Conservation (phyloP, 116 monocot species). For the Papilionanthe hybrid region DNA sequence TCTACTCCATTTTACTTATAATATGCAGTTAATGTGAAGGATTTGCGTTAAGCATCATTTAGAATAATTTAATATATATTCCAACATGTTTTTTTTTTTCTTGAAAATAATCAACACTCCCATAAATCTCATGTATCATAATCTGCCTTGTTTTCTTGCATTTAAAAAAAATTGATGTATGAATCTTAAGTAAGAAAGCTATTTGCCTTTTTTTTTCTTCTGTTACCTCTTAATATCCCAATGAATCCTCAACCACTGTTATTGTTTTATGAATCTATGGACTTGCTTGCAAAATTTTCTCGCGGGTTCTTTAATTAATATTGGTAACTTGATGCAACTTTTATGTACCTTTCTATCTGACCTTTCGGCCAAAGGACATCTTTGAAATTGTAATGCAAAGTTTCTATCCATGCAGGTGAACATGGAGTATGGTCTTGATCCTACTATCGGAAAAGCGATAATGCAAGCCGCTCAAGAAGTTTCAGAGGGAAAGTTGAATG, state of each 20-base stretch:
- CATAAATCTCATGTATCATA: background rate
- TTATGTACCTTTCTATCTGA: background rate
- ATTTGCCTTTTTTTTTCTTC: background rate
- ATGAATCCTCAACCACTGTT: background rate
- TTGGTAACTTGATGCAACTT: background rate
- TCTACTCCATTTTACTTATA: background rate
- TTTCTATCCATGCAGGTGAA: constrained; percentile 63
- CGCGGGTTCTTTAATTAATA: background rate
- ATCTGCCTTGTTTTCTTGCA: background rate
- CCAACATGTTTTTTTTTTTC: background rate
- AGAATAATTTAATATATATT: background rate
- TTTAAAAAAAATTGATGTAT: background rate
- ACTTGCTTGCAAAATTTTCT: background rate
- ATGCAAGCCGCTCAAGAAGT: constrained; percentile 96
- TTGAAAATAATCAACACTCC: background rate
- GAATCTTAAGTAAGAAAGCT: background rate
- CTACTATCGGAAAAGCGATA: constrained; percentile 84
- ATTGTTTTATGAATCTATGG: background rate
- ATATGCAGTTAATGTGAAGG: background rate
- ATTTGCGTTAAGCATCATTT: background rate
- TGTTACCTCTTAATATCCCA: background rate
- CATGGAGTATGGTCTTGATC: constrained; percentile 93
- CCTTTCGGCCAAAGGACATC: background rate
- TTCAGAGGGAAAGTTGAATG: constrained; percentile 85
- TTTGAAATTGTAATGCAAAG: background rate